phyloP scores from a whole-genome alignment of 768 basidiomycete species.

The Auriscalpium orientale region DNA sequence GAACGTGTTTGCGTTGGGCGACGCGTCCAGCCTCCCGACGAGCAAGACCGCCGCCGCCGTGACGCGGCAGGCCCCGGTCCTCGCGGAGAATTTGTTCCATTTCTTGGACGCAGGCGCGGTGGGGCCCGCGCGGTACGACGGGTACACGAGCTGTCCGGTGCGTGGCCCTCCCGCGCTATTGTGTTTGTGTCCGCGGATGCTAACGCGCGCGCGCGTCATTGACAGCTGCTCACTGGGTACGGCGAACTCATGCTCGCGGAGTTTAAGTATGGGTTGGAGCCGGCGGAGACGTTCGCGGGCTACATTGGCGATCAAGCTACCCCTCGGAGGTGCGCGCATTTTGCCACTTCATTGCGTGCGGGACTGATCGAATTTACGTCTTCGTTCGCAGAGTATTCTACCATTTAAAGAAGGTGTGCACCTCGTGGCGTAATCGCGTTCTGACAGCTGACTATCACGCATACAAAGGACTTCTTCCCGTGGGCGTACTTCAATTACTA shows the following conservation, averaged over 20 bases:
- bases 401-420: conserved; percentile 33
- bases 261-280: conserved; percentile 87
- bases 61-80: conserved; percentile 83
- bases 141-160: conserved; percentile 85
- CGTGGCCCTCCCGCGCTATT: conserved; percentile 20
- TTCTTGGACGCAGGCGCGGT: conserved; percentile 67
- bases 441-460: conserved; percentile 12
- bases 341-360: no score
- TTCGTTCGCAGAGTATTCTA: conserved; percentile 29
- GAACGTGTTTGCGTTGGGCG: conserved; percentile 90
- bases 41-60: conserved; percentile 96
- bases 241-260: conserved; percentile 83
- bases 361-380: no score
- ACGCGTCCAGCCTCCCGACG: conserved; percentile 86
- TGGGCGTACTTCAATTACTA: conserved; percentile 25
- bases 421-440: neutral
- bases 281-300: conserved; percentile 75
- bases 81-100: conserved; percentile 81
- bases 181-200: conserved; percentile 5
- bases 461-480: conserved; percentile 26
- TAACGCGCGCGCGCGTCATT: neutral
- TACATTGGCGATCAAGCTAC: conserved; percentile 69
- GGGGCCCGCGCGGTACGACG: conserved; percentile 69
- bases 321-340: conserved; percentile 51
- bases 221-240: conserved; percentile 71